Evolutionary conservation across 1,284 basidiomycete genomes (phyloP).

Genomic region (Irpex sp.): DNA sequence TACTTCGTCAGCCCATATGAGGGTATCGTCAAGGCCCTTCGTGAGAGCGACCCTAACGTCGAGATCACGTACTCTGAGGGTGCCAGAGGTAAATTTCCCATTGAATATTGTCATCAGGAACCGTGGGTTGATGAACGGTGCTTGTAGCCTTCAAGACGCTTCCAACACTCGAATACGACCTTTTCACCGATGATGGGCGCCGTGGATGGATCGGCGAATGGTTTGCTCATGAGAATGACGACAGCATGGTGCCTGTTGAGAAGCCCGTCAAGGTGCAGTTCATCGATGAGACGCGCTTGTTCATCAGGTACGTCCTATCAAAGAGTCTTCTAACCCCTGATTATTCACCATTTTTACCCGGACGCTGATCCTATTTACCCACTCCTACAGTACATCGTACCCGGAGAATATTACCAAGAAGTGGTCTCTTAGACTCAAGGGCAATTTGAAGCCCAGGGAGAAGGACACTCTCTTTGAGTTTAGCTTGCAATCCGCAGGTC

Average conservation of each 20-base stretch:
- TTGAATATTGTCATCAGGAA: too few relatives aligned
- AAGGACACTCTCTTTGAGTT: slow-evolving; percentile 64
- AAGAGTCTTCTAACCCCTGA: slow-evolving; percentile 15
- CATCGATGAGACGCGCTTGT: slow-evolving; percentile 66
- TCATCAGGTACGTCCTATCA: slow-evolving; percentile 43
- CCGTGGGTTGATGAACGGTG: too few relatives aligned
- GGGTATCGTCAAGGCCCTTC: slow-evolving; percentile 55
- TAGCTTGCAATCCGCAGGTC: slow-evolving; percentile 63
- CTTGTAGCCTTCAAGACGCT: slow-evolving; percentile 53
- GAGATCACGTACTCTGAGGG: slow-evolving; percentile 65
- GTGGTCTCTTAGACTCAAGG: slow-evolving; percentile 60
- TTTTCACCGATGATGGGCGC: slow-evolving; percentile 51
- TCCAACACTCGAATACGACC: slow-evolving; percentile 63
- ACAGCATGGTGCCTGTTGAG: slow-evolving; percentile 47
- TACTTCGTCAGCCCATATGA: slow-evolving; percentile 73
- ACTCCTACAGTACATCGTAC: slow-evolving; percentile 47
- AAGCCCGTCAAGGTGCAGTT: slow-evolving; percentile 41
- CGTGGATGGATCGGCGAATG: slow-evolving; percentile 63
- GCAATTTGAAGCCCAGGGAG: slow-evolving; percentile 52
- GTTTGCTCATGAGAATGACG: slow-evolving; percentile 54
- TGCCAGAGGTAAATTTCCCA: slow-evolving; percentile 41
- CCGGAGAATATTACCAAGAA: slow-evolving; percentile 54
- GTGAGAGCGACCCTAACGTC: slow-evolving; percentile 36
- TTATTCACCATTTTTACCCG: too few relatives aligned
- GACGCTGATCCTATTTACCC: too few relatives aligned